Evolutionary conservation across 345 rosid species (phyloP), one percentile per base, ranked within the genome.

Genomic region (Syzygium grande): DNA sequence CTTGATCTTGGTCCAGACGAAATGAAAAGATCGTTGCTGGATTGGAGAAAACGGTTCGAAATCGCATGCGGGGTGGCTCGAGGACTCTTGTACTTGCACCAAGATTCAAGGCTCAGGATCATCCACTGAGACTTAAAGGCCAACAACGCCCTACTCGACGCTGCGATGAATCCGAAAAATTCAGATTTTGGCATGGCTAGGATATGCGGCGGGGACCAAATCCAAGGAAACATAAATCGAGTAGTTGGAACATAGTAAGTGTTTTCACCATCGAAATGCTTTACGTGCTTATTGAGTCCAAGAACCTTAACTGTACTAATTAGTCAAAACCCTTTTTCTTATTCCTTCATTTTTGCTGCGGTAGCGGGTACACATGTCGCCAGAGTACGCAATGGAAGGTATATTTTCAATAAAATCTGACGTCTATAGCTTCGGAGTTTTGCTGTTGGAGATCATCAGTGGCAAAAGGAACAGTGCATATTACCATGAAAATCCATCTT

Each of bases 171-270:
- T 23, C 96, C 96, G 0, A 95, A 94, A 88, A 94, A 94, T 55
- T 92, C 96, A 2, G 97, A 95, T 89, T 96, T 95, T 14, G 95
- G 96, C 3, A 86, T 93, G 94, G 96, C 97, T 0, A 94, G 94
- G 68, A 94, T 94, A 11, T 94, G 94, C 13, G 93, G 93, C 5
- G 91, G 90, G 1, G 93, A 92, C 88, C 94, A 94, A 88, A 77
- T 89, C 84, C 92, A 92, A 90, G 96, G 90, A 52, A 88, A 89
- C 53, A 95, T 96, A 2, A 92, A 88, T 11, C 91, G 94, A 6
- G 94, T 95, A 1, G 96, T 95, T 0, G 96, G 98, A 89, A 96
- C 99, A 87, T 94, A 91, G 98, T 94, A 91, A 93, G 94, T 17
- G n/a, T 13, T 59, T 14, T 77, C 9, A 1, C 52, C 51, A 9